Conservation (phyloP, 768 basidiomycete species). For the Suillus subluteus region DNA sequence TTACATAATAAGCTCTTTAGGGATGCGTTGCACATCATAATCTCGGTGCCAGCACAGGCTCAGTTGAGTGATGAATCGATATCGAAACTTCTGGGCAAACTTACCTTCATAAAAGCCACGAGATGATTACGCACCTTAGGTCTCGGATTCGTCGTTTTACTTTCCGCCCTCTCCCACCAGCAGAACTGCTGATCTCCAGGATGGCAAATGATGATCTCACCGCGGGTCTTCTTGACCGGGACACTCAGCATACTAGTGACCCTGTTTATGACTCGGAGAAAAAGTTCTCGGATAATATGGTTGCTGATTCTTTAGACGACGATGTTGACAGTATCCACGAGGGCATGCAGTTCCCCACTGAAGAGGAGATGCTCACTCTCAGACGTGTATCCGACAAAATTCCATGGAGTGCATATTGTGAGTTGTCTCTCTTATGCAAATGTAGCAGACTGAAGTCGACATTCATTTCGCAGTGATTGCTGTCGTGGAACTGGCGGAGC, state of each 20-base stretch:
- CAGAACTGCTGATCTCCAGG: background rate
- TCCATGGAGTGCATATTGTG: slow-evolving; percentile 58
- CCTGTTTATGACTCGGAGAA: slow-evolving; percentile 18
- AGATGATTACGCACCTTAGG: background rate
- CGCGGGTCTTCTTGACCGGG: slow-evolving; percentile 17
- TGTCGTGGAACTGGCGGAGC: slow-evolving; percentile 69
- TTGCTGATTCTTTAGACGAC: slow-evolving; percentile 22
- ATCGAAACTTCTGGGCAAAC: background rate
- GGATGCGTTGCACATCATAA: background rate
- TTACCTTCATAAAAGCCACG: background rate
- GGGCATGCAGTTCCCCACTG: slow-evolving; percentile 65
- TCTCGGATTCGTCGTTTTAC: background rate
- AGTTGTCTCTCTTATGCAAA: background rate
- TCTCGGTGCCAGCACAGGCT: background rate
- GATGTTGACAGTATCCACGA: slow-evolving; percentile 47
- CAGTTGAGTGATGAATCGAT: background rate
- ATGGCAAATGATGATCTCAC: slow-evolving; percentile 16
- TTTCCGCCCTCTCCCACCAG: background rate
- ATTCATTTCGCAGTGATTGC: slow-evolving; percentile 53
- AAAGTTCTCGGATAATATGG: slow-evolving; percentile 25
- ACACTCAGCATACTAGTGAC: slow-evolving; percentile 10
- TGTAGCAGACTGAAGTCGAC: background rate
- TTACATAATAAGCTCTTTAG: background rate
- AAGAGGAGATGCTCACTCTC: slow-evolving; percentile 59
- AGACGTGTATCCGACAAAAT: slow-evolving; percentile 62